These are phyloP conservation scores for Apium graveolens DNA, from an alignment of 129 eudicot genomes.

Conservation along the genomic window DNA sequence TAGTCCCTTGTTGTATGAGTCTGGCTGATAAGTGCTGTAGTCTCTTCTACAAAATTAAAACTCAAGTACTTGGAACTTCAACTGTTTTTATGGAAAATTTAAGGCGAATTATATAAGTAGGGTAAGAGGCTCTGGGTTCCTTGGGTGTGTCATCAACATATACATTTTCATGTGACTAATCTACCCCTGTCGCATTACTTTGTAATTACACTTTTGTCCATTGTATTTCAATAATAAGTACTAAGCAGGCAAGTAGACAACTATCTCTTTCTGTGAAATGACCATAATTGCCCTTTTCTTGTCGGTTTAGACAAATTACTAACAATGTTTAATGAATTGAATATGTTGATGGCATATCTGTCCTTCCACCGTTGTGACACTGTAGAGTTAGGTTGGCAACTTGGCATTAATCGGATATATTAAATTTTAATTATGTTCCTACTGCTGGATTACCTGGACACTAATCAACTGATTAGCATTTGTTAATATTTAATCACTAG, in stretches of 20 bases:
- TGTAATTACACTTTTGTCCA: conserved; percentile 14
- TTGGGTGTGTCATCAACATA: conserved; percentile 25
- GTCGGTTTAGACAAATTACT: not conserved
- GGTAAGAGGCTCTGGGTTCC: not conserved
- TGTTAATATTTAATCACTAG: not conserved
- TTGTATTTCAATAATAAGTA: not conserved
- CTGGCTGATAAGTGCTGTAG: conserved; percentile 9
- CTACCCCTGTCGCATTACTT: not conserved
- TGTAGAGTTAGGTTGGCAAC: not conserved
- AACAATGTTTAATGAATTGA: not conserved
- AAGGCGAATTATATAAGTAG: conserved; percentile 20
- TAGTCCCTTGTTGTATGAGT: not conserved
- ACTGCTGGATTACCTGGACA: conserved; percentile 5
- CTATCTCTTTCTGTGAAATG: conserved; percentile 3
- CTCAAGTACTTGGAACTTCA: conserved; percentile 1
- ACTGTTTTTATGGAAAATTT: conserved; percentile 22
- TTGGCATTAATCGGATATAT: conserved; percentile 13
- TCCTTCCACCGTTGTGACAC: not conserved
- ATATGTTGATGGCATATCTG: not conserved
- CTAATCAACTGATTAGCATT: not conserved
- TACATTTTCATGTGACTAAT: not conserved
- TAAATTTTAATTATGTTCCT: not conserved
- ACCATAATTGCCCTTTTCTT: conserved; percentile 8
- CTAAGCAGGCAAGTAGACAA: not conserved
- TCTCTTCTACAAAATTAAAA: not conserved